phyloP scores from a whole-genome alignment of 1,284 basidiomycete genomes.

The Clitocybe nebularis region DNA sequence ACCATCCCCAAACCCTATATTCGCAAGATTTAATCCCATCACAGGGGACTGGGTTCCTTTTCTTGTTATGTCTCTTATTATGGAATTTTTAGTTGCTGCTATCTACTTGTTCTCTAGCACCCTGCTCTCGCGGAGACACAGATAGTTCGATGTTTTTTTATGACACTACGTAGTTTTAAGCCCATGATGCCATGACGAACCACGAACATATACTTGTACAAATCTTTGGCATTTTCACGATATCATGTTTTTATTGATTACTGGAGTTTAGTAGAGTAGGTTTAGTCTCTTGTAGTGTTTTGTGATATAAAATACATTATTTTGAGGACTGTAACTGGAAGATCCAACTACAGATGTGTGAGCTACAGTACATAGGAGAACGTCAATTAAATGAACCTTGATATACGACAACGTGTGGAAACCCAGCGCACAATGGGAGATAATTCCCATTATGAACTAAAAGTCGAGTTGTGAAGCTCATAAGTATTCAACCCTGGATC shows the following conservation, averaged over 20 bases:
- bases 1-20: conserved; percentile 33
- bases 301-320: neutral
- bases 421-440: too few species aligned
- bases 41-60: conserved; percentile 53
- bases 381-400: too few species aligned
- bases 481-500: conserved; percentile 4
- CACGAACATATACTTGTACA: conserved; percentile 5
- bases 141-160: conserved; percentile 15
- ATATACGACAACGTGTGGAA: too few species aligned
- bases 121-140: conserved; percentile 28
- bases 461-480: neutral
- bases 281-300: neutral
- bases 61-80: conserved; percentile 50
- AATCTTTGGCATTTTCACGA: conserved; percentile 7
- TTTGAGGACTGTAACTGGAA: neutral
- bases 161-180: conserved; percentile 2
- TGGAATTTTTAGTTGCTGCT: conserved; percentile 49
- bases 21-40: conserved; percentile 50
- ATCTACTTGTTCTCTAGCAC: conserved; percentile 47
- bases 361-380: too few species aligned
- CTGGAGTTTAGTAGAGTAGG: neutral
- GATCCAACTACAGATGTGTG: neutral
- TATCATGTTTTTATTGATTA: conserved; percentile 2
- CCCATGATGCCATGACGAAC: conserved; percentile 2
- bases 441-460: neutral